A percentile compares a stretch with the other conserved stretches of the same genome.
Conservation (phyloP, 2,329 filamentous ascomycete genomes). For the Cylindrodendrum hubeiense region DNA sequence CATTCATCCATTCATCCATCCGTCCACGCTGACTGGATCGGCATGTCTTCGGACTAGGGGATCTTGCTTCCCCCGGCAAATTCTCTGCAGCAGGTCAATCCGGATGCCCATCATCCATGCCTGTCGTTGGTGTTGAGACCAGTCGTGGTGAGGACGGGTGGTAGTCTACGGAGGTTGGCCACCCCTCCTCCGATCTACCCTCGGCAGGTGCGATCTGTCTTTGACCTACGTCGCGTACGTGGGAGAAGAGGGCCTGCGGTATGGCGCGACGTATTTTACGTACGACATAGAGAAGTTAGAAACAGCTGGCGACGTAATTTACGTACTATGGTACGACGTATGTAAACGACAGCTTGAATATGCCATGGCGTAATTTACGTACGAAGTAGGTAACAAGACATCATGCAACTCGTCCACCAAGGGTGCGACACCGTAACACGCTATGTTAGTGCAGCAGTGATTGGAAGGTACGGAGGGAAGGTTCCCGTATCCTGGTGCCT, state of each 20-base stretch:
- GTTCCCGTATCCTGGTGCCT: constrained; percentile 23
- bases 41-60: constrained; percentile 32
- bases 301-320: constrained; percentile 2
- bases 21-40: constrained; percentile 36
- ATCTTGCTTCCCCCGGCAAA: constrained; percentile 33
- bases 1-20: constrained; percentile 27
- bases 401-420: constrained; percentile 14
- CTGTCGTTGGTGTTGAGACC: constrained; percentile 8
- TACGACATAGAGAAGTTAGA: constrained; percentile 2
- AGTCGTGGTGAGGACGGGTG: constrained; percentile 11
- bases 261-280: neutral
- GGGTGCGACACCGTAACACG: constrained; percentile 6
- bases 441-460: constrained; percentile 14
- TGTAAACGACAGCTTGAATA: neutral
- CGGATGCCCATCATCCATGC: constrained; percentile 28
- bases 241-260: neutral
- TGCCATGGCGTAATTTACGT: neutral
- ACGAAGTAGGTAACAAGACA: neutral
- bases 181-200: constrained; percentile 38
- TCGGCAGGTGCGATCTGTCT: constrained; percentile 36
- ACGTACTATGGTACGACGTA: constrained; percentile 9
- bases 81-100: constrained; percentile 22
- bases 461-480: constrained; percentile 17
- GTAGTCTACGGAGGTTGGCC: constrained; percentile 12
- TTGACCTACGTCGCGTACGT: neutral